These are phyloP conservation scores for Phascolomyces articulosus DNA, from an alignment of 371 early-diverging fungal species.

Conservation along the genomic window DNA sequence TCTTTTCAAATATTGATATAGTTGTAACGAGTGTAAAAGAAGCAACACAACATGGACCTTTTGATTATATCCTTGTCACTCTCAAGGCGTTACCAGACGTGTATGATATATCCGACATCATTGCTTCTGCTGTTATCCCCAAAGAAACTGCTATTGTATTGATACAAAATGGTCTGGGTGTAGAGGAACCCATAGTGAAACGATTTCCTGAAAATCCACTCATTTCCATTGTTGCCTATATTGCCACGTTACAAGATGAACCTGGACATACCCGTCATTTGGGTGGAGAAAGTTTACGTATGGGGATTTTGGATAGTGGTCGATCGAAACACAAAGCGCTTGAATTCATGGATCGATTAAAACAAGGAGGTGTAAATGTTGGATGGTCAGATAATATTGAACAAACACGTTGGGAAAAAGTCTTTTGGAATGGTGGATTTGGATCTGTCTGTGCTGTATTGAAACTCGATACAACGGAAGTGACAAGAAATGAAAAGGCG, in stretches of 20 bases:
- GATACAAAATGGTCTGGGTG: constrained; percentile 88
- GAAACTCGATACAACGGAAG: constrained; percentile 65
- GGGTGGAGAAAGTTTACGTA: constrained; percentile 29
- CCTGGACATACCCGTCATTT: constrained; percentile 59
- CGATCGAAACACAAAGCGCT: constrained; percentile 23
- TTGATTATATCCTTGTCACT: constrained; percentile 76
- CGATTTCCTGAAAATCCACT: constrained; percentile 73
- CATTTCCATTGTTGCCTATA: constrained; percentile 75
- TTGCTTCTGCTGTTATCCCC: constrained; percentile 62
- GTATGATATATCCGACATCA: constrained; percentile 62
- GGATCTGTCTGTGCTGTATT: constrained; percentile 73
- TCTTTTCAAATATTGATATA: not conserved
- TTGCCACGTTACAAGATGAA: constrained; percentile 68
- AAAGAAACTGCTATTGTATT: constrained; percentile 70
- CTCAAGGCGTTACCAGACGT: constrained; percentile 77
- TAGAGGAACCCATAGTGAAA: constrained; percentile 67
- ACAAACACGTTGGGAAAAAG: constrained; percentile 77
- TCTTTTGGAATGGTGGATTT: constrained; percentile 84
- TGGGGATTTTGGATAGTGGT: constrained; percentile 27
- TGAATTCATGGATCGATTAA: constrained; percentile 37
- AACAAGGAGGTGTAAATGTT: constrained; percentile 51
- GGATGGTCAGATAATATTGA: constrained; percentile 63
- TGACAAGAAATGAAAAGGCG: constrained; percentile 58
- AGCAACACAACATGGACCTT: constrained; percentile 44
- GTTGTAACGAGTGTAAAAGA: constrained; percentile 62